phyloP scores from a whole-genome alignment of 2,329 filamentous ascomycete species.

The Diaporthe longicolla region DNA sequence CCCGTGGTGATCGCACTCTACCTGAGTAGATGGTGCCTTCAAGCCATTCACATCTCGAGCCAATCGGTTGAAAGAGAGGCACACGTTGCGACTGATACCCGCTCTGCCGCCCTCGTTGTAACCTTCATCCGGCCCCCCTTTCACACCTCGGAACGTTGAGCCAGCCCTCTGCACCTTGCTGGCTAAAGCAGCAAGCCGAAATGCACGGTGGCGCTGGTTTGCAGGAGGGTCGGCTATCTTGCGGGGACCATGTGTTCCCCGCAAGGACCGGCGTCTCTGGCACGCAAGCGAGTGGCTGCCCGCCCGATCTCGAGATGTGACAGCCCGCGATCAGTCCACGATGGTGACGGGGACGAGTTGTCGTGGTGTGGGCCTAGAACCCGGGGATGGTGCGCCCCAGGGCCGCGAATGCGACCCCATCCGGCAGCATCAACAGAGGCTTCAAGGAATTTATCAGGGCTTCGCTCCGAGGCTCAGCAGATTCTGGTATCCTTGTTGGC shows the following conservation, averaged over 20 bases:
- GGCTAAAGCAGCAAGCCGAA: conserved; percentile 11
- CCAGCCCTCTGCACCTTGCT: conserved; percentile 13
- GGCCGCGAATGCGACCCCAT: background rate
- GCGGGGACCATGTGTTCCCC: conserved; percentile 8
- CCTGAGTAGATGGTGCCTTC: conserved; percentile 23
- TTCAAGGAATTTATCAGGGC: background rate
- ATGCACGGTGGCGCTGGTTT: background rate
- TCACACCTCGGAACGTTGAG: background rate
- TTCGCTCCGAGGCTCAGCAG: background rate
- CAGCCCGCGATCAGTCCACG: background rate
- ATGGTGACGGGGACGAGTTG: background rate
- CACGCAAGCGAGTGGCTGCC: conserved; percentile 5
- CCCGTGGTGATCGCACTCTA: conserved; percentile 33
- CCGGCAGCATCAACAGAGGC: background rate
- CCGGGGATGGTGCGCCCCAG: background rate
- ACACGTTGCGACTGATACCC: background rate
- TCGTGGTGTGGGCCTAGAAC: conserved; percentile 7
- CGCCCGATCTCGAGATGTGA: conserved; percentile 33
- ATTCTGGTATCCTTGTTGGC: background rate
- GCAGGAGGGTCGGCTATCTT: conserved; percentile 34
- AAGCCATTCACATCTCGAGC: background rate
- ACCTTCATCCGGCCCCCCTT: conserved; percentile 1
- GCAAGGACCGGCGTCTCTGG: background rate
- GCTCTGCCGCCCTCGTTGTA: conserved; percentile 35
- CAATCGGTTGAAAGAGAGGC: background rate